Evolutionary conservation across 345 rosid genomes (phyloP).

Genomic region (Aurinia saxatilis): DNA sequence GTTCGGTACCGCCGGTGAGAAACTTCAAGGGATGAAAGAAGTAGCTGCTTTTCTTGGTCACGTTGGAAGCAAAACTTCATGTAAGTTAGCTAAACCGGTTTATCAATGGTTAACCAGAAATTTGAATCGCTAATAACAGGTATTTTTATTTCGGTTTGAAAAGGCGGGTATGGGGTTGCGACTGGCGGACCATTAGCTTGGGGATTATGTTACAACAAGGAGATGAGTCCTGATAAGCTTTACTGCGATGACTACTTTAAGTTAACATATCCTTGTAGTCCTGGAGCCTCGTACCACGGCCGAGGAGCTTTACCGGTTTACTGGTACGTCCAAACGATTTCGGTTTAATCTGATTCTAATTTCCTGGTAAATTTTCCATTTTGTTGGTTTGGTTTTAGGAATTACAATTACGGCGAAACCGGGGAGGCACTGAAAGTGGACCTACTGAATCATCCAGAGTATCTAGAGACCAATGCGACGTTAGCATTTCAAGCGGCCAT

Average conservation of each 20-base stretch:
- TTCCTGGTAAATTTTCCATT: neutral
- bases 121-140: neutral
- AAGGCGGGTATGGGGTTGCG: slow-evolving; percentile 93
- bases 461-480: slow-evolving; percentile 68
- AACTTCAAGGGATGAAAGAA: slow-evolving; percentile 52
- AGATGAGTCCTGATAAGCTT: slow-evolving; percentile 65
- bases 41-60: slow-evolving; percentile 75
- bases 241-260: slow-evolving; percentile 76
- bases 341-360: neutral
- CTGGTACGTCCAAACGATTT: slow-evolving; percentile 35
- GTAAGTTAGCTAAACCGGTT: slow-evolving; percentile 19
- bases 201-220: slow-evolving; percentile 90
- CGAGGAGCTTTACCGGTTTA: slow-evolving; percentile 81
- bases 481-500: slow-evolving; percentile 75
- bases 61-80: slow-evolving; percentile 81
- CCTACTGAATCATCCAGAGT: slow-evolving; percentile 60
- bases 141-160: neutral
- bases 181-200: slow-evolving; percentile 89
- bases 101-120: neutral
- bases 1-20: slow-evolving; percentile 61
- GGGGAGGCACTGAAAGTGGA: slow-evolving; percentile 72
- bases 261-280: slow-evolving; percentile 65
- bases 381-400: slow-evolving; percentile 33
- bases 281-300: slow-evolving; percentile 75
- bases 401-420: slow-evolving; percentile 73